Evolutionary conservation across 169 alveolate genomes (phyloP).

Genomic region (Plasmodium cynomolgi): DNA sequence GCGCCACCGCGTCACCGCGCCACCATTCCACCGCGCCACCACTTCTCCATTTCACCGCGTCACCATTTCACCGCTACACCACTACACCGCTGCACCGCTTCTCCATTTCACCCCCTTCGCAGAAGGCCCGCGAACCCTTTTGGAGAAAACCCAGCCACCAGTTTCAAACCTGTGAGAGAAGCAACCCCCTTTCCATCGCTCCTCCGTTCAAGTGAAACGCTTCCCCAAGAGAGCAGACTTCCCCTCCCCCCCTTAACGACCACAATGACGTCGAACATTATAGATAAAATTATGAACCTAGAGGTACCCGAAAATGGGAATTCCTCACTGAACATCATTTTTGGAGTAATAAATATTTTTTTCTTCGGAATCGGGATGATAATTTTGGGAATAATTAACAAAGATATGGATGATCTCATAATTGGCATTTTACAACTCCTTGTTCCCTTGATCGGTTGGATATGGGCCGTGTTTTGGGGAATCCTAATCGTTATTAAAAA

Average conservation of each 20-base stretch:
- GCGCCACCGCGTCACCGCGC: too few species aligned
- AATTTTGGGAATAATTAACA: conserved; percentile 82
- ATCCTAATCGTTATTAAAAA: conserved; percentile 79
- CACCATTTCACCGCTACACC: too few species aligned
- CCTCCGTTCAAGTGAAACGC: not conserved
- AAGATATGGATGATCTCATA: conserved; percentile 84
- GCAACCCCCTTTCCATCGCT: too few species aligned
- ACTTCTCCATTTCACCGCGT: too few species aligned
- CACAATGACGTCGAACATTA: conserved; percentile 33
- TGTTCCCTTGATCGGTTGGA: conserved; percentile 88
- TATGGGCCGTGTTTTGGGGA: conserved; percentile 90
- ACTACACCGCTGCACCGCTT: not conserved
- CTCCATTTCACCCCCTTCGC: not conserved
- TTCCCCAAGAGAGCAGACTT: not conserved
- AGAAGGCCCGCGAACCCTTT: not conserved
- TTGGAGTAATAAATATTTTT: conserved; percentile 82
- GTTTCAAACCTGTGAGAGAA: too few species aligned
- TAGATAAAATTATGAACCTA: conserved; percentile 22
- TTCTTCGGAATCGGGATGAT: conserved; percentile 87
- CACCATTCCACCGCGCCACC: too few species aligned
- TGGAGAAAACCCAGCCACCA: not conserved
- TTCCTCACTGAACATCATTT: conserved; percentile 51
- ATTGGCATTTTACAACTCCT: conserved; percentile 85
- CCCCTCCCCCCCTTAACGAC: not conserved
- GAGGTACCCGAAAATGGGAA: conserved; percentile 77